Base-by-base conservation (phyloP, 352 stramenopile genomes). In the Lagenidium giganteum region DNA sequence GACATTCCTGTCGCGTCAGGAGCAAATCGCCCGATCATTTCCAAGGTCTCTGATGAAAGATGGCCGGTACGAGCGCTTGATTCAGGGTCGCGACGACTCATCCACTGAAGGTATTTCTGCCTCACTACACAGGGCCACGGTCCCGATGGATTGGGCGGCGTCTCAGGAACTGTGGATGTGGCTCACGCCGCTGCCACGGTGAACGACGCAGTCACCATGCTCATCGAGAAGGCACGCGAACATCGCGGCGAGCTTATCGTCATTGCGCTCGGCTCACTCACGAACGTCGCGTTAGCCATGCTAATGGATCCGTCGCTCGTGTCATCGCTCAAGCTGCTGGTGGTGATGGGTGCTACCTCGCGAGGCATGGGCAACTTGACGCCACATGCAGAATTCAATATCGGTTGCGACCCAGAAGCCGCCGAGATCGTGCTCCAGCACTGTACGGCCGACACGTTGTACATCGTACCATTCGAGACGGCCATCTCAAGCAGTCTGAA, bases 341-440 rank as follows among this genome's bases (percentile, higher is more conserved):
- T 87, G 16, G 57, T 87, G 51, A 93, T 93, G 81, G 78, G 81
- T 8, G 79, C 78, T 16, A 58, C 81, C 27, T 84, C 71, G 28
- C 67, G 67, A 8, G 78, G 76, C 16, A 51, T 82, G 21, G 78
- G 76, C 27, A 93, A 91, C 59, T 43, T 75, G 30, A 89, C 76
- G 24, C 35, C 61, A 17, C 67, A 89, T 53, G 43, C 71, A 0
- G 81, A 93, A 50, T 93, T 88, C 47, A 93, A 93, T 51, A 72
- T 87, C 14, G 72, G 64, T 27, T 89, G 78, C 49, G 81, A 93
- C 54, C 81, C 81, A 7, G 81, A 93, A 50, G 81, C 81, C 2
- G 83, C 78, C n/a, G 56, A 72, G 39, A 90, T 88, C 18, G 67
- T 90, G 20, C 76, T 83, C 35, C 49, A 83, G 54, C 68, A 90